Conservation (phyloP, 2,329 filamentous ascomycete genomes). For the Aspergillus thermomutatus region DNA sequence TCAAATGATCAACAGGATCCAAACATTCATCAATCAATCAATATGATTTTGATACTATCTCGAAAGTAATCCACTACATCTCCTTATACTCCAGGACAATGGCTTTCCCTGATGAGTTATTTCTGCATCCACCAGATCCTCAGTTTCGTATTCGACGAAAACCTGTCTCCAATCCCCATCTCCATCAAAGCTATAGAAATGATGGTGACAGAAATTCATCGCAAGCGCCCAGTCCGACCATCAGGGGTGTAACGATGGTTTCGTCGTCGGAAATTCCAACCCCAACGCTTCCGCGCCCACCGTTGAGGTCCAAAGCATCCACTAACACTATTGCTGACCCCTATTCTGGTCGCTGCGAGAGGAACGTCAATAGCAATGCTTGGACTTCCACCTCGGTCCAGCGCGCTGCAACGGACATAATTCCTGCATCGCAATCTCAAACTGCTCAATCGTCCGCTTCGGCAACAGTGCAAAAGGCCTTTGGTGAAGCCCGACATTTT, state of each 20-base stretch:
- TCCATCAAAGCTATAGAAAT: neutral
- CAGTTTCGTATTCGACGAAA: slow-evolving; percentile 4
- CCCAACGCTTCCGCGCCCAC: neutral
- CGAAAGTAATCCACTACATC: neutral
- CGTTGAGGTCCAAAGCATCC: neutral
- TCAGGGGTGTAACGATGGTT: neutral
- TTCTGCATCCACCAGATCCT: neutral
- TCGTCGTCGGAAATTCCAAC: neutral
- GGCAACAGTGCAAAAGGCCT: slow-evolving; percentile 29
- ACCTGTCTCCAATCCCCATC: neutral
- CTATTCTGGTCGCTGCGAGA: neutral
- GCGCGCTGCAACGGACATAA: neutral
- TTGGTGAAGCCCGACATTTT: slow-evolving; percentile 59
- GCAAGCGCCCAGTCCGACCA: neutral
- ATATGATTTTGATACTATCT: neutral
- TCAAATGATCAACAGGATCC: neutral
- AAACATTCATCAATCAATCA: neutral
- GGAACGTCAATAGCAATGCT: neutral
- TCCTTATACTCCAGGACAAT: neutral
- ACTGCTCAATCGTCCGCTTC: slow-evolving; percentile 10
- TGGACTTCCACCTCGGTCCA: slow-evolving; percentile 2
- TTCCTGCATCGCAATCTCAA: slow-evolving; percentile 1
- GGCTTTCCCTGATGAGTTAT: neutral
- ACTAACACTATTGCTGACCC: neutral
- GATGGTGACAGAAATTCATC: neutral